Evolutionary conservation across 257 asterid genomes (phyloP), one percentile per base, ranked within the genome.

Genomic region (Nicotiana otophora): DNA sequence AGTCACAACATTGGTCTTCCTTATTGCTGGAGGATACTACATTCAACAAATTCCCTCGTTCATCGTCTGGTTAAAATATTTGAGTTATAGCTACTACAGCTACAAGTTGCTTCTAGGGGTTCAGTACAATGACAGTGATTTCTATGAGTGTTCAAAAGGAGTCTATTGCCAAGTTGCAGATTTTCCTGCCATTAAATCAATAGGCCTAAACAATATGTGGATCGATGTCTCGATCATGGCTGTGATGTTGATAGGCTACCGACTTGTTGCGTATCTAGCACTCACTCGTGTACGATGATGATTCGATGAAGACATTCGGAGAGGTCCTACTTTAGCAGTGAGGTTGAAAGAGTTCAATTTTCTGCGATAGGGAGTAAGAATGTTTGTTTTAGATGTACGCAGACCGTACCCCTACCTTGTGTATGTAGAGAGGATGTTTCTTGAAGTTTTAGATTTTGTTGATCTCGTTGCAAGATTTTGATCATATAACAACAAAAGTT

Each of bases 11-110:
- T 83, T 96, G 83, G 98, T 88, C 36, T 96, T 96, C 89, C 95
- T 96, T 19, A 92, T 93, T 78, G 99, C 98, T 4, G 99, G 99
- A 64, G 99, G 99, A 9, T 96, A 94, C 89, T 96, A 93, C 23
- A 91, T 96, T 48, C 90, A 97, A 82, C 97, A 91, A n/a, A 96
- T 96, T 10, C 99, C 99, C 1, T 86, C 91, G 2, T 96, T 96
- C 88, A 91, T 96, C 72, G 88, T 90, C 31, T 96, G 98, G 99
- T 69, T 94, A 9, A 94, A 90, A 81, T 94, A 96, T 64, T 83
- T 96, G 77, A 94, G 98, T 87, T 96, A 88, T 83, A 96, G 98
- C 88, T 96, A 96, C 91, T 94, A 96, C 46, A 91, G 95, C 67
- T 96, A 88, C 93, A 96, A 87, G 88, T 91, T 96, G 48, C 97